Base-by-base conservation (phyloP, 768 basidiomycete genomes). In the Austroboletus eburneus region DNA sequence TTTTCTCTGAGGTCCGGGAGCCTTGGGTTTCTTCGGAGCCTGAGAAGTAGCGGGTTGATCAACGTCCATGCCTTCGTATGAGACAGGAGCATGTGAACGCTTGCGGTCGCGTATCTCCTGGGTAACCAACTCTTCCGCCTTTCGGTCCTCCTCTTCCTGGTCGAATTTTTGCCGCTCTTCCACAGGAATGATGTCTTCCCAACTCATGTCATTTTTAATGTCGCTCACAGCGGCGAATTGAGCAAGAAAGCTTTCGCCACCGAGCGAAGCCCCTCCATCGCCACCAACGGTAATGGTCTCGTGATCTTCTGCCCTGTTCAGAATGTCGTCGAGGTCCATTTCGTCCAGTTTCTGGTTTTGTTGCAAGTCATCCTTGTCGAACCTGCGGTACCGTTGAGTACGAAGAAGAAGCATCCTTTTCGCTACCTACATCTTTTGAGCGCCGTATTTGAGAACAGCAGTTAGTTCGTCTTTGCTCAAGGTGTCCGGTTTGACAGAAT, bases 151-250 rank as follows among this genome's bases (percentile, higher is more conserved):
- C 49, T 91, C 85, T 54, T 94, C 93, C 23, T 78, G 77, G 50
- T 91, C 91, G 36, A 85, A 80, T 63, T 80, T 83, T 65, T 85
- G 82, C 6, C 96, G 85, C 58, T 92, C 92, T 20, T 94, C 92
- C 9, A 87, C 65, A 16, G 96, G 96, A 57, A 99, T 98, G 67
- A 99, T 98, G 51, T 98, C 96, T 62, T 99, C 96, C 96, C 96
- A 99, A 59, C 68, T 91, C 82, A 95, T 92, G 70, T 98, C 95
- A 63, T 93, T 91, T 78, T 97, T 98, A 63, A 99, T 84, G 65
- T 99, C 96, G 67, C 92, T 96, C 55, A 98, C 91, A 41, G 85
- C 85, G 18, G 95, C 94, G 64, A 98, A 95, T 54, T 90, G 86
- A 21, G 93, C 85, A 43, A 99, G 77, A 80, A 99, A 99, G 48